Conservation (phyloP, 2,329 filamentous ascomycete genomes). For the Bipolaris victoriae region DNA sequence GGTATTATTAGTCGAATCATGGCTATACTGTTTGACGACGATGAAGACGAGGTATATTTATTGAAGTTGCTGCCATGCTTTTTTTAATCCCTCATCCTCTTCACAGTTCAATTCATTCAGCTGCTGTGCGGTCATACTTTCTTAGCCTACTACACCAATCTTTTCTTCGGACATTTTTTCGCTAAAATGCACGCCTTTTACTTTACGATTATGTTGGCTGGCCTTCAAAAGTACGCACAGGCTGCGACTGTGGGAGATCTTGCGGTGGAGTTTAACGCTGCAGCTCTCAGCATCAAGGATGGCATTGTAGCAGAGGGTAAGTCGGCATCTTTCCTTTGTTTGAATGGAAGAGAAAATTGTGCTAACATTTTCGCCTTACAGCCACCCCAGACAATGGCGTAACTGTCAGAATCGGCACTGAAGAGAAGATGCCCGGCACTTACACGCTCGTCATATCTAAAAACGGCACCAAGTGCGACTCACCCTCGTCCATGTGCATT, state of each 20-base stretch:
- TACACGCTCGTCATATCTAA: slow-evolving; percentile 2
- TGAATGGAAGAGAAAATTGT: not conserved
- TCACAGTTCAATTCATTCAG: not conserved
- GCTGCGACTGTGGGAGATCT: not conserved
- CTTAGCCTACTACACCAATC: not conserved
- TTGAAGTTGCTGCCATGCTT: not conserved
- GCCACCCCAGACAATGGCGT: not conserved
- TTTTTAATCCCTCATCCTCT: not conserved
- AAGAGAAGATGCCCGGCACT: not conserved
- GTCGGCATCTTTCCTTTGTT: not conserved
- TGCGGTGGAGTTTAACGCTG: not conserved
- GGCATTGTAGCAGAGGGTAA: slow-evolving; percentile 2
- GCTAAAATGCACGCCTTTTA: not conserved
- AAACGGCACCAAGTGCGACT: not conserved
- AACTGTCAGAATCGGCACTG: not conserved
- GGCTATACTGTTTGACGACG: no score
- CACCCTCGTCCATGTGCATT: not conserved
- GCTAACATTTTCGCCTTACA: not conserved
- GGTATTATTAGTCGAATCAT: no score
- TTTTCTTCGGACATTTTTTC: not conserved
- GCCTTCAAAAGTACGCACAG: not conserved
- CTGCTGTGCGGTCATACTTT: not conserved
- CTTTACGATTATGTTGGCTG: not conserved
- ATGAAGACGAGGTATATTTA: no score
- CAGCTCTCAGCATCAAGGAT: not conserved